Evolutionary conservation across 257 asterid genomes (phyloP).

Genomic region (Solanum corneliomulleri): DNA sequence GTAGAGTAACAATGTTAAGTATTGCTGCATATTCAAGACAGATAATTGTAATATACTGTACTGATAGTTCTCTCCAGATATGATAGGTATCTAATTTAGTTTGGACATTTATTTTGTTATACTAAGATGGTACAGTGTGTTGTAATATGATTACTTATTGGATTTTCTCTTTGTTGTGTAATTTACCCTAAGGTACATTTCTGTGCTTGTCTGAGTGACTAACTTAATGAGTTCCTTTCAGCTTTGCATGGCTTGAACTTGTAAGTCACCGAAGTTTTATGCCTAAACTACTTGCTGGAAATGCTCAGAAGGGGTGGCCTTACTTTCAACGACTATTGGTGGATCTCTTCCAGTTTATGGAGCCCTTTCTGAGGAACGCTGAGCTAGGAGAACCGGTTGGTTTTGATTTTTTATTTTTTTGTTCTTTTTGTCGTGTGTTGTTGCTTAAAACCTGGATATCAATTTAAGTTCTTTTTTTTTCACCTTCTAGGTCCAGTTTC

Average conservation of each 20-base stretch:
- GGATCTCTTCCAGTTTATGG: constrained; percentile 91
- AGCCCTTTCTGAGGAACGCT: constrained; percentile 91
- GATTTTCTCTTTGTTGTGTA: not conserved
- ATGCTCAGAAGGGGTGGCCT: constrained; percentile 95
- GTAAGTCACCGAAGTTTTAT: constrained; percentile 94
- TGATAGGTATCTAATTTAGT: not conserved
- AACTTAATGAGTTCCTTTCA: constrained; percentile 29
- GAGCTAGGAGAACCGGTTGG: constrained; percentile 87
- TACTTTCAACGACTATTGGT: constrained; percentile 76
- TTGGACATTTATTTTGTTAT: not conserved
- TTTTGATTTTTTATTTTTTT: not conserved
- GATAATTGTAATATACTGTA: not conserved
- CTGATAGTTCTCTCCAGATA: not conserved
- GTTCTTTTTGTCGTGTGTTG: not conserved
- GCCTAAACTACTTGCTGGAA: constrained; percentile 88
- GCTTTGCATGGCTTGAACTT: constrained; percentile 97
- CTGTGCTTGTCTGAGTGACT: constrained; percentile 2
- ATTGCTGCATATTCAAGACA: not conserved
- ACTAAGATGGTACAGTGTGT: not conserved
- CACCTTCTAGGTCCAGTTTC: constrained; percentile 52
- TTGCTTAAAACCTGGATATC: not conserved
- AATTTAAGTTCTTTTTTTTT: constrained; percentile 1
- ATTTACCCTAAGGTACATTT: not conserved
- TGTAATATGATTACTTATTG: not conserved
- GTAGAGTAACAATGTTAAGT: not conserved